Base-by-base conservation (phyloP, 2,329 filamentous ascomycete species). In the Aspergillus latus region DNA sequence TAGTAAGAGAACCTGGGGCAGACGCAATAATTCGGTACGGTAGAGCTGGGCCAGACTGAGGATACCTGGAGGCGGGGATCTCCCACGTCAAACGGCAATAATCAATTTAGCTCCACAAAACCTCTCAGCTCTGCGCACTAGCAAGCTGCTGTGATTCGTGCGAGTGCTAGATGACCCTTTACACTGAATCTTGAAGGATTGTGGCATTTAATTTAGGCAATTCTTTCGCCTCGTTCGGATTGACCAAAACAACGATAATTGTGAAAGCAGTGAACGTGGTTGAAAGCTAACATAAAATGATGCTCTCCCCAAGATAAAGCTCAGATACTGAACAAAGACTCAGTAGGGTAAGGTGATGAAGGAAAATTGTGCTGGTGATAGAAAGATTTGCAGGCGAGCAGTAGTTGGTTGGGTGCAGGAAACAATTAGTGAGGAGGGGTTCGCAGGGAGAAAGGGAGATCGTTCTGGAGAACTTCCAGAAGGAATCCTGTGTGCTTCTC, bases 51-150 rank as follows among this genome's bases (percentile, higher is more conserved):
- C 53, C 39, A 51, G 52, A 49, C 48, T 48, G 37, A 39, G 45
- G 54, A 57, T 50, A 56, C 62, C 62, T 61, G 67, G 66, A 65
- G 64, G 64, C 59, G 64, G 62, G 63, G 66, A 67, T 68, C 66
- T 64, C 65, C 65, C 62, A 70, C 64, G 67, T 70, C 68, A 71
- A 70, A 68, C 47, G 50, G 54, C 49, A 57, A 49, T 39, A 36
- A 57, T 57, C 34, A 47, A 57, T 52, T 53, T 62, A 56, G 64
- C 67, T 70, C 68, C 68, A 70, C 68, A 62, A 61, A 62, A 21
- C 21, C 21, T 21, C 21, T 21, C 47, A 40, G 9, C 16, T 47
- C 44, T 47, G 44, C 21, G n/a, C 44, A 43, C 52, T 49, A 47
- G 54, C 44, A 37, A 34, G 34, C 29, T 16, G 37, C 29, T 49